Evolutionary conservation across 129 eudicot species (phyloP), one percentile per base, ranked within the genome.

Genomic region (Helichrysum umbraculigerum): DNA sequence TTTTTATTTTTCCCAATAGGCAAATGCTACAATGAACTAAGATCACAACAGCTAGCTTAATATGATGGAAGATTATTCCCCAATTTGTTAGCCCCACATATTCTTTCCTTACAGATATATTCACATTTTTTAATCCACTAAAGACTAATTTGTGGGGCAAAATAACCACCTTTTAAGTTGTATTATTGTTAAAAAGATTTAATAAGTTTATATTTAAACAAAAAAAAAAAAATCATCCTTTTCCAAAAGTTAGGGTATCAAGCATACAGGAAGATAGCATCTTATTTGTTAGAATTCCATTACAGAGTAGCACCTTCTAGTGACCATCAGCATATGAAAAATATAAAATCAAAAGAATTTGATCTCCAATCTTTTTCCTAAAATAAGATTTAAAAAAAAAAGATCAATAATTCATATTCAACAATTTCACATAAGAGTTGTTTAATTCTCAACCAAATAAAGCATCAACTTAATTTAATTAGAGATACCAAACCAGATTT

Each of bases 121-220:
- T 47, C 16, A 2, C 54, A 33, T 42, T 57, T 68, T 77, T 77
- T 8, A 72, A 68, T 66, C 5, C 6, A 64, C 57, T 76, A 81
- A 64, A 33, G 78, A 76, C 73, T 60, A 82, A 57, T 56, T 51
- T 64, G 72, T 64, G 78, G 83, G 82, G 73, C 72, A 50, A 25
- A 25, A 71, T 39, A 20, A 39, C 47, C 69, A 73, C 56, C 30
- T 64, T 65, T 72, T 52, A 25, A 51, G 25, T 65, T 78, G 73
- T 66, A 63, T 79, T 63, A 64, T 35, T 22, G 10, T 17, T 35
- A n/a, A 71, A 44, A 67, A 33, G 17, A 22, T 8, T 19, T 12
- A 63, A 20, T 20, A 17, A 71, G 33, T 61, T 10, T 25, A 6
- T 21, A 56, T 75, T 75, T 21, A 30, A 28, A 72, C 58, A 41